Base-by-base conservation (phyloP, 2,329 filamentous ascomycete species). In the Nigrospora sphaerica region DNA sequence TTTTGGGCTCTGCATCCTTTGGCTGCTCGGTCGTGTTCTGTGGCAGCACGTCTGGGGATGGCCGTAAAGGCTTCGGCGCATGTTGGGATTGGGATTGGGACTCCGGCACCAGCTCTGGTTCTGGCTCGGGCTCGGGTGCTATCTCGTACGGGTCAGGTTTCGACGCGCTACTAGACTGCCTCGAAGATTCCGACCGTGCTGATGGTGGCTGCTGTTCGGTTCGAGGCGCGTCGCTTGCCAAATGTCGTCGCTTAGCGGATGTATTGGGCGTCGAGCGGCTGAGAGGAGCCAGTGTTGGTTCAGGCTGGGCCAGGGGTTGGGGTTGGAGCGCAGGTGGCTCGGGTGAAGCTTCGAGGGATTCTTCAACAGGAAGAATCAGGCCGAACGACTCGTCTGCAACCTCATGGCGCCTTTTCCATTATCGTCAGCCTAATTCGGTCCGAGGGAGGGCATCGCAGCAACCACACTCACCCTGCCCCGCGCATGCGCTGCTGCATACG, bases 401-500 rank as follows among this genome's bases (percentile, higher is more conserved):
- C 57, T 82, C 74, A 47, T 77, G 73, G 54, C 73, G 72, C 54
- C 74, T 79, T 48, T 42, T 39, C 40, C 38, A 6, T 1, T 14
- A 38, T 33, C 23, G 12, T 17, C 14, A 42, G 59, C 39, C 53
- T 53, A 43, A 38, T 4, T 42, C 10, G 42, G 34, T 42, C 17
- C 5, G 17, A 12, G 32, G 6, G n/a, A 34, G 16, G 12, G 32
- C 41, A 48, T 39, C 49, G 42, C 23, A 37, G 35, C 13, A 19
- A 18, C 31, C 11, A 13, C 2, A 62, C 75, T 53, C 70, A 82
- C 80, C 79, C 77, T 37, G 80, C 80, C 50, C 81, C 81, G 51
- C 81, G 79, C 60, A 85, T 75, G 59, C 81, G 80, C 66, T 81
- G 74, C 52, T 80, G 78, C 67, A 83, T 73, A 57, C 79, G 78